These are phyloP conservation scores for Coleophoma cylindrospora DNA, from an alignment of 2,329 filamentous ascomycete genomes.

Conservation along the genomic window DNA sequence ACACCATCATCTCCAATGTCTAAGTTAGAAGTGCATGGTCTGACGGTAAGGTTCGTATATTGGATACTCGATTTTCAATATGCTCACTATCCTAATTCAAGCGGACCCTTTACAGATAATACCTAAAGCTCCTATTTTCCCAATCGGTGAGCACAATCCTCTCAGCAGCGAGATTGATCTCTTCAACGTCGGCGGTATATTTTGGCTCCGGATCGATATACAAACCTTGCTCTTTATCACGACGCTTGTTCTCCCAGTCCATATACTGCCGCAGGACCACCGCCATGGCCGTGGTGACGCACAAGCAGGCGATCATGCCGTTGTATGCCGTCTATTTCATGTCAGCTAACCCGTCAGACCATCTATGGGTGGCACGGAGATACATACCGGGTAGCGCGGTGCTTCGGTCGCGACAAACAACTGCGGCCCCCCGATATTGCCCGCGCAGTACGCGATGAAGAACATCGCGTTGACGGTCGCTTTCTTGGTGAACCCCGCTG, in stretches of 20 bases:
- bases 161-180: conserved; percentile 4
- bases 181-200: conserved; percentile 6
- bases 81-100: too few species aligned
- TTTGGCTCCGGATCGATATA: conserved; percentile 8
- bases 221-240: conserved; percentile 9
- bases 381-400: conserved; percentile 8
- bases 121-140: conserved; percentile 11
- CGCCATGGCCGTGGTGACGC: not conserved
- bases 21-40: too few species aligned
- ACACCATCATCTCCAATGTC: too few species aligned
- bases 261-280: conserved; percentile 10
- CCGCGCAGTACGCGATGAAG: conserved; percentile 45
- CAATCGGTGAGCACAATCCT: conserved; percentile 14
- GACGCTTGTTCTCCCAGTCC: conserved; percentile 13
- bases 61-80: too few species aligned
- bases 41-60: too few species aligned
- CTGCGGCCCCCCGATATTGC: conserved; percentile 40
- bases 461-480: conserved; percentile 40
- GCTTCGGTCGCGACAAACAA: conserved; percentile 12
- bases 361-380: not conserved
- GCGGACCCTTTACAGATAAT: conserved; percentile 5
- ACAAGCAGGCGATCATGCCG: not conserved
- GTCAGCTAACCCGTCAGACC: too few species aligned
- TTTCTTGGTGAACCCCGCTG: conserved; percentile 49
- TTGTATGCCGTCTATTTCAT: not conserved